Base-by-base conservation (phyloP, 1,139 yeast species). In the Wickerhamiella pararugosa region DNA sequence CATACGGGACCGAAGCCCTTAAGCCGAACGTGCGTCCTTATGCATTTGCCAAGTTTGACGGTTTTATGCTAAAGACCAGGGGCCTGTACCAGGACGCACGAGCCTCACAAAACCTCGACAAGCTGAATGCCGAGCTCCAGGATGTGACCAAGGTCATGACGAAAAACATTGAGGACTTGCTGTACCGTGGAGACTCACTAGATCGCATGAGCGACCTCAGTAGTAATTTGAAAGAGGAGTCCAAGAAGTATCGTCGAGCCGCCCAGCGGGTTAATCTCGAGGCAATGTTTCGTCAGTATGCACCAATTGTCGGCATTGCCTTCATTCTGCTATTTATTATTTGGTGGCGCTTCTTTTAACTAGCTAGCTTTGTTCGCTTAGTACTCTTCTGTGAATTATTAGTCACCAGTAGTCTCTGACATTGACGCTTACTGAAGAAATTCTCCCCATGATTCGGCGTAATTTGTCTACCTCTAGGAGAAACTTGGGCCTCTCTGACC, bases 61-160 rank as follows among this genome's bases (percentile, higher is more conserved):
- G 66, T 48, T 90, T 82, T 56, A 73, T 90, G 62, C 77, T 76
- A 54, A 86, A 87, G 63, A 86, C 97, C 5, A 83, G 79, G 56
- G 81, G 84, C 53, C 67, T 86, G 11, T 90, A 87, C 60, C 86
- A 82, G 53, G 96, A 90, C 60, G 83, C 87, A 49, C 71, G 95
- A 46, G 95, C 94, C 1, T 92, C 86, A 50, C 75, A 79, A 38
- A 90, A 86, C 55, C 67, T 90, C 55, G 96, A 90, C 61, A 77
- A 75, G 57, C 67, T 90, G 51, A 86, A 87, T 61, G 73, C 75
- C 41, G 98, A 92, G 54, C 68, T 90, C 52, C 86, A 82, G 41
- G 98, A 92, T 54, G 98, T 92, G 40, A 86, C 90, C 52, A 76
- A 82, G 53, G 93, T 90, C 46, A 83, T 90, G 94, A 84, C 94